Evolutionary conservation across 768 basidiomycete genomes (phyloP).

Genomic region (Trametes meyenii): DNA sequence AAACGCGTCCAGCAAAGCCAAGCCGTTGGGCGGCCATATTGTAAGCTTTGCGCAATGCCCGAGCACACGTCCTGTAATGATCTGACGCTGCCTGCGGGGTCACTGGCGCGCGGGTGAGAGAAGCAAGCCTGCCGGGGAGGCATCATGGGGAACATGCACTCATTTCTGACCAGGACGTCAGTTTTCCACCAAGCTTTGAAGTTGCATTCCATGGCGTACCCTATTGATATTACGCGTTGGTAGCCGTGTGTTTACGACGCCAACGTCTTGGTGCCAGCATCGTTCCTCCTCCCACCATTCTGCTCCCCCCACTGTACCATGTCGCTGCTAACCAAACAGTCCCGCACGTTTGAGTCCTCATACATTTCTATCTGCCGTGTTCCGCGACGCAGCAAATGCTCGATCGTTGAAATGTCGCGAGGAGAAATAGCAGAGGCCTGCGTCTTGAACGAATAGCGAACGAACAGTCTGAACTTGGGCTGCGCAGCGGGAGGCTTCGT

Average conservation of each 20-base stretch:
- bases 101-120: too few relatives aligned
- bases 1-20: background rate
- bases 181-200: background rate
- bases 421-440: conserved; percentile 64
- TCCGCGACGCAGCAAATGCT: conserved; percentile 76
- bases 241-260: background rate
- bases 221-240: background rate
- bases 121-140: too few relatives aligned
- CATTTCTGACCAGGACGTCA: background rate
- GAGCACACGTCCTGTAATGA: too few relatives aligned
- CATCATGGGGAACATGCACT: too few relatives aligned
- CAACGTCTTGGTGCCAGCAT: background rate
- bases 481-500: conserved; percentile 64
- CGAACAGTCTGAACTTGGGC: conserved; percentile 66
- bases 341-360: conserved; percentile 65
- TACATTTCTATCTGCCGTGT: conserved; percentile 68
- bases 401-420: conserved; percentile 68
- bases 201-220: background rate
- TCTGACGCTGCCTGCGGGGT: too few relatives aligned
- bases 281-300: conserved; percentile 23
- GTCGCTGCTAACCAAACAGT: conserved; percentile 72
- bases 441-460: conserved; percentile 69
- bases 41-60: too few relatives aligned
- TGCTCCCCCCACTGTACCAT: conserved; percentile 67
- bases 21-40: too few relatives aligned